These are phyloP conservation scores for Diaporthe longicolla DNA, from an alignment of 2,329 filamentous ascomycete species.

Conservation along the genomic window DNA sequence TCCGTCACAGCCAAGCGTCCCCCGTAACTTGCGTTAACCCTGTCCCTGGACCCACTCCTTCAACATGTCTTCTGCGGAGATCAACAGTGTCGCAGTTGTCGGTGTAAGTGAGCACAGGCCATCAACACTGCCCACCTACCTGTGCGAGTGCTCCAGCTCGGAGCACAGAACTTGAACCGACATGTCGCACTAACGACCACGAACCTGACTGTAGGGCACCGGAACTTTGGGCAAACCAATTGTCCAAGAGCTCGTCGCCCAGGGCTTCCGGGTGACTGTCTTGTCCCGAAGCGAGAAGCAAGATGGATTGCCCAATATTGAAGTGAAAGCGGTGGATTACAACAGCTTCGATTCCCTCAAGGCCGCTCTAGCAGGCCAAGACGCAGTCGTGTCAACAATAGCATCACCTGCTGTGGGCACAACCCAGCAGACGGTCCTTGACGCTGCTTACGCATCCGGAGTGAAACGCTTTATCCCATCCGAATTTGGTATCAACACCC, in stretches of 20 bases:
- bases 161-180: not conserved
- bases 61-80: conserved; percentile 40
- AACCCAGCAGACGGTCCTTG: conserved; percentile 64
- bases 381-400: conserved; percentile 68
- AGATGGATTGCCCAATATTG: conserved; percentile 53
- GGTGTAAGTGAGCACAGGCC: conserved; percentile 50
- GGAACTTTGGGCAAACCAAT: conserved; percentile 52
- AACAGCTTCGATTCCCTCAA: conserved; percentile 58
- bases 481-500: conserved; percentile 62
- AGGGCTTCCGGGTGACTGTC: conserved; percentile 64
- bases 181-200: not conserved
- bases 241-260: conserved; percentile 50
- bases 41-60: not conserved
- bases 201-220: conserved; percentile 47
- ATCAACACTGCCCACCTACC: not conserved
- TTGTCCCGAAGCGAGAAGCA: conserved; percentile 63
- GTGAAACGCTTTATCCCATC: conserved; percentile 71
- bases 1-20: not conserved
- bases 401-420: conserved; percentile 55
- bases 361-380: conserved; percentile 64
- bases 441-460: conserved; percentile 68
- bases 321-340: conserved; percentile 63
- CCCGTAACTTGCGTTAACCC: not conserved
- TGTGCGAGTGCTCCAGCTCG: not conserved
- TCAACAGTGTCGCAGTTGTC: conserved; percentile 53